phyloP scores from a whole-genome alignment of 768 basidiomycete species.

The Leccinum broughii region DNA sequence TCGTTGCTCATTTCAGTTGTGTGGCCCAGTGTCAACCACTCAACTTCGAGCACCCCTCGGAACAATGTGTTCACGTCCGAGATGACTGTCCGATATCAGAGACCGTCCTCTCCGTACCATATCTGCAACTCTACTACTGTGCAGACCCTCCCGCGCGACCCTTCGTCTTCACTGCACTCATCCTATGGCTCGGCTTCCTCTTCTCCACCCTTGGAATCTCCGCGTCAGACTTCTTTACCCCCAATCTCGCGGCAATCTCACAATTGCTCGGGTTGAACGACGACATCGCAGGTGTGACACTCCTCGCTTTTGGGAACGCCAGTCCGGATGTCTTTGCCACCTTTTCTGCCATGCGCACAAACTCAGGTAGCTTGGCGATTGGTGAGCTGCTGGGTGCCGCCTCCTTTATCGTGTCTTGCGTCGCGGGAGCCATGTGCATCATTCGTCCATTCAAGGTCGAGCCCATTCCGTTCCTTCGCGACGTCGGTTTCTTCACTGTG shows the following conservation, averaged over 20 bases:
- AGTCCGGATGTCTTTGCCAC: constrained; percentile 97
- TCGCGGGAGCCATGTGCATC: constrained; percentile 97
- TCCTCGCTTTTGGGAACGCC: constrained; percentile 96
- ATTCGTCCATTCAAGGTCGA: constrained; percentile 92
- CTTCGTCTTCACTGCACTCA: constrained; percentile 57
- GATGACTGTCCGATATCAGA: constrained; percentile 55
- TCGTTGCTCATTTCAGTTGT: constrained; percentile 1
- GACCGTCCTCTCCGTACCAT: constrained; percentile 71
- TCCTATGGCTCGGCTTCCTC: constrained; percentile 85
- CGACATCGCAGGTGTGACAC: constrained; percentile 93
- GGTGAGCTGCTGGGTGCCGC: constrained; percentile 96
- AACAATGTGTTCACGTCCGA: constrained; percentile 68
- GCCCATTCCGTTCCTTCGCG: constrained; percentile 80
- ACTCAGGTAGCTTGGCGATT: constrained; percentile 87
- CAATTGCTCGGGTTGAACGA: constrained; percentile 85
- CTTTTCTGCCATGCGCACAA: constrained; percentile 84
- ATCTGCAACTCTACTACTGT: constrained; percentile 74
- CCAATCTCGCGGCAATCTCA: constrained; percentile 90
- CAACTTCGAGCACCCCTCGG: constrained; percentile 41
- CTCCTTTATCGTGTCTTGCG: constrained; percentile 93
- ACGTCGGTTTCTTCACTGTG: constrained; percentile 91
- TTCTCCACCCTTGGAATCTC: constrained; percentile 95
- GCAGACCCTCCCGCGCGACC: constrained; percentile 55
- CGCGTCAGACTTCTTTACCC: constrained; percentile 97
- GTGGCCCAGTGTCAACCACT: constrained; percentile 63